Evolutionary conservation across 2,329 filamentous ascomycete genomes (phyloP).

Genomic region (Fusarium euwallaceae): DNA sequence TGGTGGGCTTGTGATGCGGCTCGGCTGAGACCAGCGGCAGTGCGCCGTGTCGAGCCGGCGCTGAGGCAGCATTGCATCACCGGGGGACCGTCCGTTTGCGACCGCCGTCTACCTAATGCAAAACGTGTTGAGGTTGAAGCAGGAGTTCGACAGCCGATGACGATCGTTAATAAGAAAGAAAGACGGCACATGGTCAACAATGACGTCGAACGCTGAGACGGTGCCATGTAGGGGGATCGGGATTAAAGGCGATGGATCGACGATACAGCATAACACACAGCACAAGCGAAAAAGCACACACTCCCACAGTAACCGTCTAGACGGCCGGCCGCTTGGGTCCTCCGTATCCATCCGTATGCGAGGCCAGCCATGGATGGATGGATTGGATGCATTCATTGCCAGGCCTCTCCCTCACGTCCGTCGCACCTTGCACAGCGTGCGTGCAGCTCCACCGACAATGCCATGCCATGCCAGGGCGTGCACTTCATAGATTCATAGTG

Average conservation of each 20-base stretch:
- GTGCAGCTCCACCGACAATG: not conserved
- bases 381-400: not conserved
- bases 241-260: slow-evolving; percentile 46
- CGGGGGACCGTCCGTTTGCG: slow-evolving; percentile 16
- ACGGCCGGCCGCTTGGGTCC: not conserved
- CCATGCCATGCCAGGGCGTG: not conserved
- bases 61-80: not conserved
- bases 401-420: slow-evolving; percentile 18
- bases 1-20: slow-evolving; percentile 24
- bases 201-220: slow-evolving; percentile 44
- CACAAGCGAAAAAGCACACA: not conserved
- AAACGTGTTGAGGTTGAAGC: slow-evolving; percentile 8
- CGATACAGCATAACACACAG: slow-evolving; percentile 28
- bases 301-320: not conserved
- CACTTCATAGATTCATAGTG: not conserved
- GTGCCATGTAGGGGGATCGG: slow-evolving; percentile 41
- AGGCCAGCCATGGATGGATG: not conserved
- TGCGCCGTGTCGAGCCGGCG: not conserved
- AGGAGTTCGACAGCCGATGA: slow-evolving; percentile 25
- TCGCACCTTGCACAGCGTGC: slow-evolving; percentile 7
- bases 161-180: slow-evolving; percentile 36
- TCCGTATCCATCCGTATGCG: not conserved
- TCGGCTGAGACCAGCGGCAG: slow-evolving; percentile 37
- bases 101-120: slow-evolving; percentile 19
- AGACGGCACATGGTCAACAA: slow-evolving; percentile 31